A percentile compares a stretch with the other conserved stretches of the same genome.
These are phyloP conservation scores for Backusella liffmaniae DNA, from an alignment of 192 early-diverging fungal species.

Conservation along the genomic window DNA sequence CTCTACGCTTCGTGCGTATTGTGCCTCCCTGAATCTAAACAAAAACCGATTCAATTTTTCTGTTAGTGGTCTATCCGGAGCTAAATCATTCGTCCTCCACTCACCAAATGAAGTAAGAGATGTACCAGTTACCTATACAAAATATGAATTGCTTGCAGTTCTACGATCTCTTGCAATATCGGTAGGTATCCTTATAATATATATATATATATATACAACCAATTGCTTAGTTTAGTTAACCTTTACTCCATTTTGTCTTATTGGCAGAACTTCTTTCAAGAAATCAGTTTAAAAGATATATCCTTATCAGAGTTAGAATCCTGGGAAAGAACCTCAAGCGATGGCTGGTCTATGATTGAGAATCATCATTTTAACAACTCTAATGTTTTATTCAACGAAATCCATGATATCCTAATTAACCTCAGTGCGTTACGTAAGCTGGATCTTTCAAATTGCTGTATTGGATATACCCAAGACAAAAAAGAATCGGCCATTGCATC, in stretches of 20 bases:
- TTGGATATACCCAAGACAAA: neutral
- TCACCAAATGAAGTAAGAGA: conserved; percentile 26
- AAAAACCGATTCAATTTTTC: conserved; percentile 15
- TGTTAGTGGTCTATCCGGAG: neutral
- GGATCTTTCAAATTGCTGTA: neutral
- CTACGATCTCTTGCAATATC: conserved; percentile 22
- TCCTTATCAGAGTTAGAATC: conserved; percentile 18
- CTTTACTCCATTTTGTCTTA: neutral
- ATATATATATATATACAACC: neutral
- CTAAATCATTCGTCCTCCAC: conserved; percentile 5
- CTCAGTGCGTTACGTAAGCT: neutral
- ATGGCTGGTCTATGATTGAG: conserved; percentile 21
- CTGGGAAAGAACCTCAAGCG: conserved; percentile 18
- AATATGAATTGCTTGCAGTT: conserved; percentile 34
- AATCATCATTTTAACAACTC: neutral
- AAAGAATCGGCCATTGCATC: neutral
- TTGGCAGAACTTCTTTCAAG: conserved; percentile 4
- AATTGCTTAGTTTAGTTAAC: neutral
- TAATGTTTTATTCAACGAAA: neutral
- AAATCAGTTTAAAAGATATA: neutral
- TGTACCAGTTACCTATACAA: conserved; percentile 6
- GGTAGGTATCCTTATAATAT: conserved; percentile 19
- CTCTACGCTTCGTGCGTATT: conserved; percentile 27
- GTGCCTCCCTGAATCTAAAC: conserved; percentile 37
- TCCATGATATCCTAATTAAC: neutral